Percentiles rank a stretch among this genome's conserved stretches.
These are phyloP conservation scores for Fraxinus baroniana DNA, from an alignment of 305 asterid species.

Conservation along the genomic window DNA sequence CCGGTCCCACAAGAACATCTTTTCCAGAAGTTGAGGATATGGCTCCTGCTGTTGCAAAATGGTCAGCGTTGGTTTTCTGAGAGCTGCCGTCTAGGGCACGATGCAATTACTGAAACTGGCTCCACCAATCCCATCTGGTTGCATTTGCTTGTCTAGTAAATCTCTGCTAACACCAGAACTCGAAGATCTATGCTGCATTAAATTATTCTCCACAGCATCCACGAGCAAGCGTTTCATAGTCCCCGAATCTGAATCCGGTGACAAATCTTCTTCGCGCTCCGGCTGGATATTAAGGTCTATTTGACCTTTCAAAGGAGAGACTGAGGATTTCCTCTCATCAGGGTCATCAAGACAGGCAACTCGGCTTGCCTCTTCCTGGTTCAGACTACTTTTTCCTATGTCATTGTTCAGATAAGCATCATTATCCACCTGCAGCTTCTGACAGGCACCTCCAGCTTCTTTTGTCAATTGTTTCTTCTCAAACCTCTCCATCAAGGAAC, in stretches of 20 bases:
- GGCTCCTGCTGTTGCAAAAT: background rate
- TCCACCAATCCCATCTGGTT: conserved; percentile 29
- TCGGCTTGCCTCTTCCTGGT: conserved; percentile 35
- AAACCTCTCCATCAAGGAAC: conserved; percentile 35
- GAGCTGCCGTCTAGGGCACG: conserved; percentile 19
- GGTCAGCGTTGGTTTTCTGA: conserved; percentile 20
- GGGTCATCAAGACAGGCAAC: conserved; percentile 32
- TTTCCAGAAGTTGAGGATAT: background rate
- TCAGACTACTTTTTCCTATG: conserved; percentile 26
- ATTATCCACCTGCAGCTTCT: conserved; percentile 21
- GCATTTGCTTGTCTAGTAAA: conserved; percentile 30
- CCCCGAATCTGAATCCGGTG: conserved; percentile 47
- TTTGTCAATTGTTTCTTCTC: conserved; percentile 36
- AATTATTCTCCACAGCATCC: conserved; percentile 29
- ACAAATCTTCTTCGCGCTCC: conserved; percentile 68
- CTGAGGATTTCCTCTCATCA: conserved; percentile 25
- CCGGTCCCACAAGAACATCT: background rate
- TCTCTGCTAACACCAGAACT: conserved; percentile 29
- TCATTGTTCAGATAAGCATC: conserved; percentile 9
- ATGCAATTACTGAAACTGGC: conserved; percentile 26
- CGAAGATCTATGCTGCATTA: conserved; percentile 37
- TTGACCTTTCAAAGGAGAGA: conserved; percentile 59
- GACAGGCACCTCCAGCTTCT: conserved; percentile 28
- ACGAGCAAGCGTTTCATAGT: conserved; percentile 20
- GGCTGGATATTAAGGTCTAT: conserved; percentile 93